Base-by-base conservation (phyloP, 2,329 filamentous ascomycete genomes). In the Colletotrichum australisinense region DNA sequence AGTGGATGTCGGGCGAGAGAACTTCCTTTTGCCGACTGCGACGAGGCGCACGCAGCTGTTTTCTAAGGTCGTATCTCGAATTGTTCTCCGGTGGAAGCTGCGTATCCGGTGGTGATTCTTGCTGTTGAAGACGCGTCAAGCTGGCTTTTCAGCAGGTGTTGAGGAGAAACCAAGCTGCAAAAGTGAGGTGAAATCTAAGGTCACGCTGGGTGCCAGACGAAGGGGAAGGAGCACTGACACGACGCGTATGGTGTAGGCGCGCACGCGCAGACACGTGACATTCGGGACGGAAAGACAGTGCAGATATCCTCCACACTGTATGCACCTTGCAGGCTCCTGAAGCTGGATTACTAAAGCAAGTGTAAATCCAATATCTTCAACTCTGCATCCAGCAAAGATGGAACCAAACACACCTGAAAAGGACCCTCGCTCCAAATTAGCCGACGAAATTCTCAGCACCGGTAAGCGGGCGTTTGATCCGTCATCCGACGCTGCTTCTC, bases 401-500 rank as follows among this genome's bases (percentile, higher is more conserved):
- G 72, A 70, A 53, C 32, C 52, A n/a, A 55, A 71, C 19, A 55
- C 59, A 11, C 42, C 68, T 16, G 74, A 56, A 38, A 65, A 53
- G 8, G 67, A 75, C 12, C 56, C 53, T 19, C 67, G 66, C 26
- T 67, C 63, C 14, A 72, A 65, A 11, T 67, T 84, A 38, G 76
- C 81, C 26, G 80, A 84, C 38, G 73, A 78, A 0, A 78, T 84
- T 49, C 78, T 85, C 42, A 80, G 84, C 53, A 78, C 83, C 16
- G 88, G 85, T 5, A 86, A 81, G 32, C 86, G 83, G 55, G 88
- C 88, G 1, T 90, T 88, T 70, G 81, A 86, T 63, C 88, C 88
- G 2, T 81, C 79, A 4, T 75, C 77, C 12, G 79, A 83, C 55
- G 77, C 78, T 8, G 76, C 78, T 52, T 79, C 78, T 9, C 82